Evolutionary conservation across 2,329 filamentous ascomycete genomes (phyloP), one percentile per base, ranked within the genome.

Genomic region (Talaromyces piceae): DNA sequence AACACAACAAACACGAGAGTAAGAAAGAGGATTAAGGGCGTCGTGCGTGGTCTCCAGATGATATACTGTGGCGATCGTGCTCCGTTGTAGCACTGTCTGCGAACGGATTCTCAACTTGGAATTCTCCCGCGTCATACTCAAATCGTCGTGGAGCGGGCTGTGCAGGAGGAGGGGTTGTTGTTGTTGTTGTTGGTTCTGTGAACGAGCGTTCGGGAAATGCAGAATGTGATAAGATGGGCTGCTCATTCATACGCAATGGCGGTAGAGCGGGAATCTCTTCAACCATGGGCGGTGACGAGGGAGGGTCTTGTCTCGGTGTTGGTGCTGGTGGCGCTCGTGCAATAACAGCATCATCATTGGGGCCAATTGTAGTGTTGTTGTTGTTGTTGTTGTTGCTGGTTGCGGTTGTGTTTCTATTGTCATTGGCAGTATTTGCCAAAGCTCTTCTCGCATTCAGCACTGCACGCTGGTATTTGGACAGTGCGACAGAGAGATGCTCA

Each of bases 381-480:
- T 3, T n/a, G 45, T 43, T 37, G n/a, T 31, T 46, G 13, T 12
- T n/a, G 27, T 39, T 31, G 7, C 23, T 28, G n/a, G 47, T 26
- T 20, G 46, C 31, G 45, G 51, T 39, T 20, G 18, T 27, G 37
- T 39, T 44, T 39, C 41, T 41, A 22, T 31, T 47, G 43, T 26
- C 31, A 45, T 43, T 41, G 4, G 48, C 45, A 9, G 46, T 26
- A n/a, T 58, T 46, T 7, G 55, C 49, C 26, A 53, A 22, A 20
- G 59, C 56, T 49, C 77, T 75, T 43, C 81, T 73, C 7, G 81
- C 81, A 54, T 77, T 72, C 5, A 84, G 72, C 37, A 94, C 74
- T 8, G 89, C 86, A 50, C 90, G 83, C 68, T 95, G 88, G 67
- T 96, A 88, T 64, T 89, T 84, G 57, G 83, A 93, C 37, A 91